Evolutionary conservation across 495 filamentous ascomycete species (phyloP).

Genomic region (Pyrenula aspistea): DNA sequence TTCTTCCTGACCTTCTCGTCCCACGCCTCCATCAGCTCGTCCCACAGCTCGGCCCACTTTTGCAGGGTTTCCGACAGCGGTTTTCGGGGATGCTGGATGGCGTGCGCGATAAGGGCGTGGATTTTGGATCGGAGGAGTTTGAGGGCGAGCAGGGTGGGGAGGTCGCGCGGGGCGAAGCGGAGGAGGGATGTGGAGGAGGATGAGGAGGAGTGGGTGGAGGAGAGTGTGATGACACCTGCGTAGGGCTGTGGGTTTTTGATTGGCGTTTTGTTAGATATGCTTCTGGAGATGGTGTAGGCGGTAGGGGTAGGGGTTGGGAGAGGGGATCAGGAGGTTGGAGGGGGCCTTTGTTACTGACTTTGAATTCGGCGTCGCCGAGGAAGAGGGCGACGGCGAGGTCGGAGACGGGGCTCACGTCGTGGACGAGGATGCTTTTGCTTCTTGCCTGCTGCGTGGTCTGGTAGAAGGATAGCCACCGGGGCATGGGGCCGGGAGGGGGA

Average conservation of each 20-base stretch:
- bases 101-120: conserved; percentile 54
- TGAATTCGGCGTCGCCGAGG: conserved; percentile 77
- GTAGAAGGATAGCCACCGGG: conserved; percentile 73
- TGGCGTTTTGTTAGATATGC: conserved; percentile 4
- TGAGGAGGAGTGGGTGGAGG: conserved; percentile 74
- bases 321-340: neutral
- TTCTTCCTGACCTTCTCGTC: neutral
- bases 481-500: conserved; percentile 24
- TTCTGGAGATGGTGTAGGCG: neutral
- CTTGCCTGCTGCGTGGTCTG: conserved; percentile 88
- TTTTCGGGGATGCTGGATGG: conserved; percentile 63
- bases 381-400: conserved; percentile 72
- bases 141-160: conserved; percentile 79
- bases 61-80: conserved; percentile 50
- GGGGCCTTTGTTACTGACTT: conserved; percentile 26
- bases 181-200: too few species aligned
- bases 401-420: conserved; percentile 75
- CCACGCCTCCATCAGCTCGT: conserved; percentile 8
- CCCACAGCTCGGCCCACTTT: conserved; percentile 66
- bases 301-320: too few species aligned
- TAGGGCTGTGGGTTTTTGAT: conserved; percentile 66
- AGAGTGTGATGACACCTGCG: conserved; percentile 72
- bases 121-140: conserved; percentile 61
- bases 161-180: conserved; percentile 78
- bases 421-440: conserved; percentile 73